Base-by-base conservation (phyloP, 164 flowering plant genomes). In the Aristolochia contorta region DNA sequence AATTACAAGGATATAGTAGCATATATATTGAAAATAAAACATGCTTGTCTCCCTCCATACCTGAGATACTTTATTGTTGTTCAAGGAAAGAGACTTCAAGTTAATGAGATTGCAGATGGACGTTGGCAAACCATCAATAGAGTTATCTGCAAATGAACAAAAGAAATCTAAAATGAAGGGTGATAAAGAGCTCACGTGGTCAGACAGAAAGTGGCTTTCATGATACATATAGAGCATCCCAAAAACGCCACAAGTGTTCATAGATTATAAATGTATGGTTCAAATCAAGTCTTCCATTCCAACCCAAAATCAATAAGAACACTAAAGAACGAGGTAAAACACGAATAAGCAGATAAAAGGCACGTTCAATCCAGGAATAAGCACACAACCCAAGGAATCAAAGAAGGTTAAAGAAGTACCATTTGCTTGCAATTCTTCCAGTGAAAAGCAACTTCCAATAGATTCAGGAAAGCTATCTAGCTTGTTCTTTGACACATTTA, bases 381-480 rank as follows among this genome's bases (percentile, higher is more conserved):
- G 30, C 43, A 37, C 33, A 32, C 43, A 37, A 37, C 5, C 43
- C 9, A 37, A 37, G 43, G 7, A 10, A 37, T 37, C 12, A 22
- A 47, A 22, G 46, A 33, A 12, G 37, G 25, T 19, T 1, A 8
- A 54, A 25, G 18, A 54, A 24, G 63, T 83, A 93, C 98, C 96
- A 75, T 87, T 77, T 48, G 96, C 98, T 74, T 87, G 91, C 63
- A 89, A 72, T 76, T 89, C 98, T 77, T 93, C 98, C 73, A 93
- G 59, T 45, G 96, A 86, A 75, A 74, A 86, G 78, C 97, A 93
- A 72, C 91, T 86, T 48, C 98, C 98, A 69, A 93, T 79, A 57
- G 98, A 93, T 62, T 89, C 97, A 2, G 97, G 98, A 67, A 93
- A 85, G 70, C 71, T 70, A 72, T 75, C 81, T 43, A 93, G 67